phyloP scores from a whole-genome alignment of 2,329 filamentous ascomycete species.

The Thermothelomyces thermophilus region DNA sequence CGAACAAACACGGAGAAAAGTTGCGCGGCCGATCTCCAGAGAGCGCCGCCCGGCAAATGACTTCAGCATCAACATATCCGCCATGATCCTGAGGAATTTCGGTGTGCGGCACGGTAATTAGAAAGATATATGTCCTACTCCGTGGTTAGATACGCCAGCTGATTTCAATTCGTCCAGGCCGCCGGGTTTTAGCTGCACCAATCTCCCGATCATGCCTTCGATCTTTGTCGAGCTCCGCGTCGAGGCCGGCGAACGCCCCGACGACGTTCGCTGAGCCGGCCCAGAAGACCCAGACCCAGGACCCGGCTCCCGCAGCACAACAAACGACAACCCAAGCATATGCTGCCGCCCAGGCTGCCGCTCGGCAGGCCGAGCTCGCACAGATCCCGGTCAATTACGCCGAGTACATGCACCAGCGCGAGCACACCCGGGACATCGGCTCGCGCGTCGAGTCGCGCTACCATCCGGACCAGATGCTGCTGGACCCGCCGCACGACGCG shows the following conservation, averaged over 20 bases:
- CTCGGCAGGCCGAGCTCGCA: constrained; percentile 23
- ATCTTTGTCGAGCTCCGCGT: constrained; percentile 31
- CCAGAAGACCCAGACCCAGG: neutral
- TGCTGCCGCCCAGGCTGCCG: constrained; percentile 15
- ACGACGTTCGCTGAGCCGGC: constrained; percentile 20
- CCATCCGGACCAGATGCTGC: constrained; percentile 58
- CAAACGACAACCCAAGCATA: constrained; percentile 6
- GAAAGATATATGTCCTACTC: too few species aligned
- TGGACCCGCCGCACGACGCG: constrained; percentile 72
- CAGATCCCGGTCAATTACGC: constrained; percentile 33
- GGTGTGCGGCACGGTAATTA: constrained; percentile 48
- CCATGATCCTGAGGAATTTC: constrained; percentile 52
- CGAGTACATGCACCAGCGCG: constrained; percentile 37
- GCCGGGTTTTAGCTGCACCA: constrained; percentile 43
- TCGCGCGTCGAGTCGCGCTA: constrained; percentile 50
- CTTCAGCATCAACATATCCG: constrained; percentile 26
- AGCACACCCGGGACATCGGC: constrained; percentile 43
- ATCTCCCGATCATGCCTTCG: constrained; percentile 36
- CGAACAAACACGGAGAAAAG: constrained; percentile 22
- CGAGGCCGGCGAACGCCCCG: constrained; percentile 23
- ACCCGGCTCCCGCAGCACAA: neutral
- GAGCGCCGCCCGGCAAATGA: constrained; percentile 11
- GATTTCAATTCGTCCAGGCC: constrained; percentile 38
- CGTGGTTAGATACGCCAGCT: neutral
- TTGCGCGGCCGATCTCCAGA: constrained; percentile 14